Evolutionary conservation across 768 basidiomycete species (phyloP), one percentile per base, ranked within the genome.

Genomic region (Mycena filopes): DNA sequence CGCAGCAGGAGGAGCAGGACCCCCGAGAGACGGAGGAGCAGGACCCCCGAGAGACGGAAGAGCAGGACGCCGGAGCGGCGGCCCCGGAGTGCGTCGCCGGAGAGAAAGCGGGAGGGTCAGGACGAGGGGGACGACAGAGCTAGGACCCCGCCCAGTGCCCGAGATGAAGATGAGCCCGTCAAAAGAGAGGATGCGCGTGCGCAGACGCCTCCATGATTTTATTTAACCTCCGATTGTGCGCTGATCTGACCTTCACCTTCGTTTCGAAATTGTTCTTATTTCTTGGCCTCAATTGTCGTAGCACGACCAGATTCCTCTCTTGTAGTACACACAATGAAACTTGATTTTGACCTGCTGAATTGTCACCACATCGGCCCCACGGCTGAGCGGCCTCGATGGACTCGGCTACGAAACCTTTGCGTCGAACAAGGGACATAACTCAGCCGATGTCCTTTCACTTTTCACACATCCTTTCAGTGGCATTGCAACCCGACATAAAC

Each of bases 191-290:
- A 82, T 9, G 87, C 88, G 55, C 77, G 81, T 74, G 84, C 84
- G 55, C 83, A 83, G 69, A 88, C 87, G 10, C 88, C 89, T 40
- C 86, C 87, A 33, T 88, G 68, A 81, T 82, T 73, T 84, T 74
- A 84, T 31, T 21, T n/a, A 21, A 28, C 48, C 8, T 9, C 31
- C 33, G 48, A 25, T 38, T 29, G 43, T 36, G 42, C 51, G 56
- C 40, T 56, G 23, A 55, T 31, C 43, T 45, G 42, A 55, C 41
- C 50, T 43, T 20, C 48, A 54, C 40, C 41, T 56, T 31, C 28
- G 26, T 28, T 54, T 43, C 16, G 55, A 54, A 29, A 31, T 23
- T n/a, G 20, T 38, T 23, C 6, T 29, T 48, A 21, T 54, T 65
- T 56, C 47, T 66, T 55, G 47, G 40, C 33, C 21, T 23, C 11